Evolutionary conservation across 2,329 filamentous ascomycete species (phyloP).

Genomic region (Grosmannia huntii): DNA sequence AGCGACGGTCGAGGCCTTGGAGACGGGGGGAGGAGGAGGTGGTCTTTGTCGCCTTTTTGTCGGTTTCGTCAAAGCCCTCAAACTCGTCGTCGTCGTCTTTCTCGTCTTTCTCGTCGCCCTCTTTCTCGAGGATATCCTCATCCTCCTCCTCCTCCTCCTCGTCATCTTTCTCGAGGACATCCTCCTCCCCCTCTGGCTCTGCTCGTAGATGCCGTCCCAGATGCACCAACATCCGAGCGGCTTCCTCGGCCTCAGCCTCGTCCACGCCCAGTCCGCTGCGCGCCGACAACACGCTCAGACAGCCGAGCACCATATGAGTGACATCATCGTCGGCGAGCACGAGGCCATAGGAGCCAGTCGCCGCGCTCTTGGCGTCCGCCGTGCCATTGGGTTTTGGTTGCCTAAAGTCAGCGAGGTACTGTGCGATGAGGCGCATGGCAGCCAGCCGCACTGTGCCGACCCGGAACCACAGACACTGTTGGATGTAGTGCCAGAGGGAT

Average conservation of each 20-base stretch:
- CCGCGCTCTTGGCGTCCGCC: conserved; percentile 13
- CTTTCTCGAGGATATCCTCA: conserved; percentile 19
- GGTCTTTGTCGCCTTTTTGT: neutral
- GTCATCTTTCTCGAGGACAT: conserved; percentile 23
- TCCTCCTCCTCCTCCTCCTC: conserved; percentile 21
- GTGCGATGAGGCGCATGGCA: conserved; percentile 58
- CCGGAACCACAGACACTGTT: conserved; percentile 56
- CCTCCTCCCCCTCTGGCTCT: conserved; percentile 34
- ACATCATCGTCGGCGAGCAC: conserved; percentile 52
- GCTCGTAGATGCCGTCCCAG: conserved; percentile 50
- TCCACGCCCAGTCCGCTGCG: conserved; percentile 39
- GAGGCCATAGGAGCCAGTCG: conserved; percentile 58
- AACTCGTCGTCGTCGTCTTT: conserved; percentile 15
- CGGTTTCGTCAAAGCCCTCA: neutral
- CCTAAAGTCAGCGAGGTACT: conserved; percentile 72
- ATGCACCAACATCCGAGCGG: conserved; percentile 72
- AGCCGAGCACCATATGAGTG: conserved; percentile 39
- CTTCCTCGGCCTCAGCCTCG: conserved; percentile 65
- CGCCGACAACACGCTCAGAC: conserved; percentile 43
- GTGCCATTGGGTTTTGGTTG: conserved; percentile 16
- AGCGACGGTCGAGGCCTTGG: conserved; percentile 35
- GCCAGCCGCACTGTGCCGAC: conserved; percentile 65
- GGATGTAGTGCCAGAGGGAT: conserved; percentile 58
- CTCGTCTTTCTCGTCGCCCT: conserved; percentile 29
- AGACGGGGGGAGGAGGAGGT: conserved; percentile 9